These are phyloP conservation scores for Fremontodendron californicum DNA, from an alignment of 345 rosid genomes.

Conservation along the genomic window DNA sequence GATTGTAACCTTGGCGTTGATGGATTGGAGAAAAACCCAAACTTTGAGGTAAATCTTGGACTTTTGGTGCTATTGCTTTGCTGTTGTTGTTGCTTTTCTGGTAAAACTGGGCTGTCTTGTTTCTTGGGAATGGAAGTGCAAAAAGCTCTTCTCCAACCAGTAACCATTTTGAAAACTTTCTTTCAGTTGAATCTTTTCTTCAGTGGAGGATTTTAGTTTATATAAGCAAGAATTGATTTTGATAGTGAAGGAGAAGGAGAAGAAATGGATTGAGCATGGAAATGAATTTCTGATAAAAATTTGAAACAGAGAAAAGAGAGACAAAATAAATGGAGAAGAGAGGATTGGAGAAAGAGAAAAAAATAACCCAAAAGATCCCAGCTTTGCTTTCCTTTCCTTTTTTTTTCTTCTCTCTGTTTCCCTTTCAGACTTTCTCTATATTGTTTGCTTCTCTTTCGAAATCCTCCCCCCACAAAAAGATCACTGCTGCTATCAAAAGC, in stretches of 20 bases:
- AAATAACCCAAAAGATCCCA: not conserved
- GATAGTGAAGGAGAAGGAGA: not conserved
- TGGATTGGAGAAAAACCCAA: constrained; percentile 76
- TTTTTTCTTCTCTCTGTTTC: not conserved
- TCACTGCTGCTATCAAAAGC: constrained; percentile 19
- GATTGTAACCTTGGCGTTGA: constrained; percentile 64
- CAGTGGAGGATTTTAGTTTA: not conserved
- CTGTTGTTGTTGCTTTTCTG: constrained; percentile 27
- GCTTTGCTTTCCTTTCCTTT: not conserved
- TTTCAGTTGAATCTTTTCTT: constrained; percentile 18
- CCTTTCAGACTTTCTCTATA: not conserved
- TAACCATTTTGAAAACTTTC: constrained; percentile 49
- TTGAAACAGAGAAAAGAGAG: not conserved
- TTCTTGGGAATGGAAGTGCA: constrained; percentile 70
- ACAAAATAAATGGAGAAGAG: not conserved
- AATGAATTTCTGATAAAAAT: not conserved
- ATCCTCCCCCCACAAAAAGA: constrained; percentile 12
- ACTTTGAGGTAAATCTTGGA: constrained; percentile 56
- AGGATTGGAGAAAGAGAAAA: not conserved
- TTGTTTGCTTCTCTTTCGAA: constrained; percentile 3
- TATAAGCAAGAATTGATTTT: not conserved
- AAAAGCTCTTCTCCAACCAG: constrained; percentile 77
- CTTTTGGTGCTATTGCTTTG: constrained; percentile 21
- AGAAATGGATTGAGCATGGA: constrained; percentile 10
- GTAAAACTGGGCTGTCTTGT: constrained; percentile 24